phyloP scores from a whole-genome alignment of 768 basidiomycete genomes.

The Leccinum pellstonianum region DNA sequence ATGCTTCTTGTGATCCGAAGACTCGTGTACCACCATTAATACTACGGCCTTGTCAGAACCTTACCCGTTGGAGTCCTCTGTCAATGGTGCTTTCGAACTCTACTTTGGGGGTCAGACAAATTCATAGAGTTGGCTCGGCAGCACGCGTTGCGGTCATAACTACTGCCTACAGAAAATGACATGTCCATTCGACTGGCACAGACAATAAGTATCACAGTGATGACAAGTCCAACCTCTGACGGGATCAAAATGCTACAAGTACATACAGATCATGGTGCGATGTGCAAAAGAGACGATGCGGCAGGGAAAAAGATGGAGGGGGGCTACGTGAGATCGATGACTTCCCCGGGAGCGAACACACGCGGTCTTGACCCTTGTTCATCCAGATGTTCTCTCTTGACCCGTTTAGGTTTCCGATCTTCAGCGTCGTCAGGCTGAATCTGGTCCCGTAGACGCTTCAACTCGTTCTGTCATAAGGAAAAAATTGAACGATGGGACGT shows the following conservation, averaged over 20 bases:
- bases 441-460: constrained; percentile 15
- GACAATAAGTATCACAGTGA: too few relatives aligned
- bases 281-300: too few relatives aligned
- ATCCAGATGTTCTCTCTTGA: constrained; percentile 11
- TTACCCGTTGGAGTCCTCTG: neutral
- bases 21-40: too few relatives aligned
- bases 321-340: constrained; percentile 22
- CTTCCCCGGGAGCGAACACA: constrained; percentile 4
- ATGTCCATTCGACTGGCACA: too few relatives aligned
- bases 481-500: neutral
- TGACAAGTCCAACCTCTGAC: too few relatives aligned
- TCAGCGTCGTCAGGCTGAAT: neutral
- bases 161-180: neutral
- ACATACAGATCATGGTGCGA: too few relatives aligned
- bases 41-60: neutral
- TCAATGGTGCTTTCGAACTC: neutral
- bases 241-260: too few relatives aligned
- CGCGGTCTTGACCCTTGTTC: neutral
- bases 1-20: neutral
- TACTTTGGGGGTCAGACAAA: neutral
- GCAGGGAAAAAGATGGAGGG: too few relatives aligned
- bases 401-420: constrained; percentile 16
- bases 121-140: neutral
- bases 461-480: constrained; percentile 7
- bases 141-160: neutral